These are phyloP conservation scores for Coemansia reversa DNA, from an alignment of 192 early-diverging fungal species.

Conservation along the genomic window DNA sequence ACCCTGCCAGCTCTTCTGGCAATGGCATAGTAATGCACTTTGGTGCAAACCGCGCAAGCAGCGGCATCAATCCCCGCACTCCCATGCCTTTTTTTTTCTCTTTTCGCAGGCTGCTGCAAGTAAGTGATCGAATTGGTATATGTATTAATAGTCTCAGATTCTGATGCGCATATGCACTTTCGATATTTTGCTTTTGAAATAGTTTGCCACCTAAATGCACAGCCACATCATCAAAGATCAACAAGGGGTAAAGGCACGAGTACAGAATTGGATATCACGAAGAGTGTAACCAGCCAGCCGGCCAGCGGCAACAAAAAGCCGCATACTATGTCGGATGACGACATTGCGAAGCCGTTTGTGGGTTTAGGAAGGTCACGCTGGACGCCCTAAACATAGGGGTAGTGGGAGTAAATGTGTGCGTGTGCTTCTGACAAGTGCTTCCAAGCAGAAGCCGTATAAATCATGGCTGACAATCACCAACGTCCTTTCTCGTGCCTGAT, in stretches of 20 bases:
- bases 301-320: not conserved
- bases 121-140: not conserved
- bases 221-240: not conserved
- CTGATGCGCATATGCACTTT: not conserved
- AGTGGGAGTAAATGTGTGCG: not conserved
- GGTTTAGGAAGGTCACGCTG: not conserved
- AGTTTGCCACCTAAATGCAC: not conserved
- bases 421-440: too few relatives aligned
- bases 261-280: too few relatives aligned
- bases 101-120: not conserved
- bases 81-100: conserved; percentile 46
- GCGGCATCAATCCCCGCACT: conserved; percentile 55
- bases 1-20: conserved; percentile 40
- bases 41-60: conserved; percentile 58
- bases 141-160: not conserved
- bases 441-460: not conserved
- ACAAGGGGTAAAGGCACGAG: not conserved
- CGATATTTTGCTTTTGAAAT: not conserved
- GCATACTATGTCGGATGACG: not conserved
- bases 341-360: not conserved
- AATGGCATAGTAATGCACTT: conserved; percentile 34
- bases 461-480: not conserved
- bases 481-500: not conserved
- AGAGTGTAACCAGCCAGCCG: not conserved
- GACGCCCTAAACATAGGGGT: not conserved